Conservation (phyloP, 2,329 filamentous ascomycete genomes). For the Graphium sp. region DNA sequence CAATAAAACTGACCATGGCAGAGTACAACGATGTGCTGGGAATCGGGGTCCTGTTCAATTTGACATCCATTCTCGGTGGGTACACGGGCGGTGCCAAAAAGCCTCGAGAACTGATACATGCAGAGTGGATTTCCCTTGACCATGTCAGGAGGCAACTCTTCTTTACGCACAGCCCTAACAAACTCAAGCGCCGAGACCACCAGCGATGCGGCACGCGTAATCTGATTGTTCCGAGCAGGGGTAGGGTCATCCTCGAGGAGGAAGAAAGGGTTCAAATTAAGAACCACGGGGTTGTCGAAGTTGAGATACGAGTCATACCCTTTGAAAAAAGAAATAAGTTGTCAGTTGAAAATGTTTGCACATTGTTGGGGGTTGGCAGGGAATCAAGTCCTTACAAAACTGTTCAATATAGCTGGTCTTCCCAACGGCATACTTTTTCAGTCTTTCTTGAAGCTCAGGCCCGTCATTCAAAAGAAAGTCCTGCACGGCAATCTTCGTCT, state of each 20-base stretch:
- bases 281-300: conserved; percentile 90
- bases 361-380: background rate
- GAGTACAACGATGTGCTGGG: conserved; percentile 84
- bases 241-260: conserved; percentile 94
- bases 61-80: conserved; percentile 90
- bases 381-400: conserved; percentile 78
- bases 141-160: conserved; percentile 81
- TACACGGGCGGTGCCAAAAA: conserved; percentile 89
- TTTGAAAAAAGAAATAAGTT: conserved; percentile 15
- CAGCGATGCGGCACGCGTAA: conserved; percentile 82
- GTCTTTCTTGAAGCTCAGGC: conserved; percentile 67
- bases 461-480: conserved; percentile 76
- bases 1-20: conserved; percentile 96
- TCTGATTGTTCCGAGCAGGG: conserved; percentile 88
- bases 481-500: conserved; percentile 62
- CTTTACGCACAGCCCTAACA: conserved; percentile 78
- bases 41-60: conserved; percentile 85
- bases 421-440: conserved; percentile 78
- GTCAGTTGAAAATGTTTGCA: conserved; percentile 1
- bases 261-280: conserved; percentile 97
- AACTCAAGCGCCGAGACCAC: conserved; percentile 84
- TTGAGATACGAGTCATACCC: conserved; percentile 99
- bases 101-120: conserved; percentile 95
- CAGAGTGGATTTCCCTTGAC: conserved; percentile 71
- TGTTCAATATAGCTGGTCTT: conserved; percentile 97